Conservation (phyloP, 352 stramenopile genomes). For the Chrysophaeum taylorii region DNA sequence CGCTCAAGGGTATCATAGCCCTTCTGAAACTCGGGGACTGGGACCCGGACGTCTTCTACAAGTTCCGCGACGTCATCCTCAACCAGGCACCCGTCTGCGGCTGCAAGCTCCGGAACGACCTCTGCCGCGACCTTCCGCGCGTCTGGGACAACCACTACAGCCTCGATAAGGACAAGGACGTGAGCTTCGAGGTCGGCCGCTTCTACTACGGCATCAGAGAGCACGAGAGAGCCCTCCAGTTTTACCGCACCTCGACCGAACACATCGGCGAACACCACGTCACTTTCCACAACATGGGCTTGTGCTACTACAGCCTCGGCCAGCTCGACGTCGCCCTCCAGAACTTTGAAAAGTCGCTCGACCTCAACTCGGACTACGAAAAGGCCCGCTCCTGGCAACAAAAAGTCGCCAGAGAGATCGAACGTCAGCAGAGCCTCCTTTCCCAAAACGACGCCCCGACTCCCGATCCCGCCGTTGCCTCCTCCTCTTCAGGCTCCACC, state of each 20-base stretch:
- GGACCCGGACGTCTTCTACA: constrained; percentile 88
- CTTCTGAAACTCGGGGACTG: constrained; percentile 78
- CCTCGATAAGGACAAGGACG: constrained; percentile 75
- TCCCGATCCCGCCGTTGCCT: too few relatives aligned
- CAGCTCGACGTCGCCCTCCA: constrained; percentile 30
- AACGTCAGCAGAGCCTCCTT: too few relatives aligned
- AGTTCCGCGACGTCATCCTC: constrained; percentile 77
- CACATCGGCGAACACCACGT: constrained; percentile 84
- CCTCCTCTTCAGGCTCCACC: too few relatives aligned
- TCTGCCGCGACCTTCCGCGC: constrained; percentile 63
- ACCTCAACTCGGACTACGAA: constrained; percentile 40
- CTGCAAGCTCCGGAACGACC: constrained; percentile 52
- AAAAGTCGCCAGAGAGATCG: constrained; percentile 34
- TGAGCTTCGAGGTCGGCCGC: constrained; percentile 46
- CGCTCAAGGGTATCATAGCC: constrained; percentile 68
- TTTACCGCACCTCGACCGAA: constrained; percentile 66
- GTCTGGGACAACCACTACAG: constrained; percentile 83
- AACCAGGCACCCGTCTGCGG: constrained; percentile 48
- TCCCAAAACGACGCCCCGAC: too few relatives aligned
- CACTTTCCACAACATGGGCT: constrained; percentile 86
- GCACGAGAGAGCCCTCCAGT: constrained; percentile 71
- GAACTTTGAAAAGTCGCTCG: constrained; percentile 36
- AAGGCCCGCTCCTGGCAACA: constrained; percentile 42
- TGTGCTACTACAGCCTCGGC: constrained; percentile 75
- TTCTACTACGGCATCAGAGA: constrained; percentile 82